Base-by-base conservation (phyloP, 2,329 filamentous ascomycete species). In the Penicillium sp. region DNA sequence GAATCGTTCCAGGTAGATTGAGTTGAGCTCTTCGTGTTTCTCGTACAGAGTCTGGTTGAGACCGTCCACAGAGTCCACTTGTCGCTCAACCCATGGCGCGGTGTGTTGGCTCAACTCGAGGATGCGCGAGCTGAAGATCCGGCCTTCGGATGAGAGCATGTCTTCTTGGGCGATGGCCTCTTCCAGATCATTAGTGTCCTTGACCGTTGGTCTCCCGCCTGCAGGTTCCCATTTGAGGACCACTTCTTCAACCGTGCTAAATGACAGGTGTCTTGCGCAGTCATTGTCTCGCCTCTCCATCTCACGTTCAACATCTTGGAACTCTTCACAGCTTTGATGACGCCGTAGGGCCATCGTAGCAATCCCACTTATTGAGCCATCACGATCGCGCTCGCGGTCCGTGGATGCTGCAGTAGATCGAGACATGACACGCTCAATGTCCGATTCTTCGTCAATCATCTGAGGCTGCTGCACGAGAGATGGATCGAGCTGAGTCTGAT, bases 1-100 rank as follows among this genome's bases (percentile, higher is more conserved):
- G n/a, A 85, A 78, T 18, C 88, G 83, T 48, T 88, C 84, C 38
- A 86, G 80, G 68, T 92, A 92, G 3, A 91, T 74, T 0, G 76
- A 73, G 49, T 89, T 83, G 3, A 94, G 75, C 32, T 87, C 82
- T 16, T 87, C 80, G 50, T 86, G 81, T 58, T 91, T 87, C 16
- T 78, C 76, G 29, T 82, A 81, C 48, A 87, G 86, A 40, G 81
- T 77, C 11, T 81, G 76, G 54, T 92, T 85, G 7, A 95, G 78
- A 85, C 83, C 61, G 31, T 79, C 75, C 13, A 79, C 75, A 3
- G 72, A 67, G 22, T 64, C 61, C 22, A 79, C 73, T 49, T 77
- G 72, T 21, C 66, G 64, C 55, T 76, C 72, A 10, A 77, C 75
- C 73, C 75, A 79, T 5, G 72, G 72, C 31, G 74, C 69, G 5